Percentiles rank a stretch among this genome's conserved stretches.
Evolutionary conservation across 345 rosid genomes (phyloP).

Genomic region (Populus deltoides): DNA sequence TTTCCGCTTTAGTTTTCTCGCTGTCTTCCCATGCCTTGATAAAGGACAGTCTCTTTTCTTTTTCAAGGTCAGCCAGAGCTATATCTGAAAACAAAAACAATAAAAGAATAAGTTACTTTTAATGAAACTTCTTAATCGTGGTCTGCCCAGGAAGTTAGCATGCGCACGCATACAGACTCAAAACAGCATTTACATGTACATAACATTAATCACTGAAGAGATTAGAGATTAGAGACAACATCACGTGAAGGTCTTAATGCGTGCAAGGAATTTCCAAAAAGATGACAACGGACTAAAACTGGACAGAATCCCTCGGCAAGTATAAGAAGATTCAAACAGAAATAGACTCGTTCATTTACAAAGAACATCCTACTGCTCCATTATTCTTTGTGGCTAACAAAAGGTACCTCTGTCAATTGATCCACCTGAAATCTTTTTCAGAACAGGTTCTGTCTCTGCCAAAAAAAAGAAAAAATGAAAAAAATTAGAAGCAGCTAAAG

Average conservation of each 20-base stretch:
- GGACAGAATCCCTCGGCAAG: background rate
- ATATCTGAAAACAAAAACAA: conserved; percentile 50
- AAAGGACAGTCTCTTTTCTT: conserved; percentile 57
- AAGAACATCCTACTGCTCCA: background rate
- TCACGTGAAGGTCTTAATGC: background rate
- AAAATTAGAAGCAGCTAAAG: background rate
- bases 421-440: conserved; percentile 55
- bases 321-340: background rate
- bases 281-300: background rate
- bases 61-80: conserved; percentile 77
- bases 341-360: background rate
- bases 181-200: background rate
- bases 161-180: background rate
- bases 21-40: conserved; percentile 92
- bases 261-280: background rate
- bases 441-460: conserved; percentile 55
- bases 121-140: background rate
- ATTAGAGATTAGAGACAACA: too few species aligned
- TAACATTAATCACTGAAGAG: too few species aligned
- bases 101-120: background rate
- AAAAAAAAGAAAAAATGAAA: background rate
- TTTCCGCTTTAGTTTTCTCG: conserved; percentile 73
- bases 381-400: background rate
- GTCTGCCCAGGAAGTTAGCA: background rate
- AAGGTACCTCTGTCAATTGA: conserved; percentile 66